Percentiles rank a stretch among this genome's conserved stretches.
phyloP scores from a whole-genome alignment of 352 stramenopile species.

The Pythium utonaiense region DNA sequence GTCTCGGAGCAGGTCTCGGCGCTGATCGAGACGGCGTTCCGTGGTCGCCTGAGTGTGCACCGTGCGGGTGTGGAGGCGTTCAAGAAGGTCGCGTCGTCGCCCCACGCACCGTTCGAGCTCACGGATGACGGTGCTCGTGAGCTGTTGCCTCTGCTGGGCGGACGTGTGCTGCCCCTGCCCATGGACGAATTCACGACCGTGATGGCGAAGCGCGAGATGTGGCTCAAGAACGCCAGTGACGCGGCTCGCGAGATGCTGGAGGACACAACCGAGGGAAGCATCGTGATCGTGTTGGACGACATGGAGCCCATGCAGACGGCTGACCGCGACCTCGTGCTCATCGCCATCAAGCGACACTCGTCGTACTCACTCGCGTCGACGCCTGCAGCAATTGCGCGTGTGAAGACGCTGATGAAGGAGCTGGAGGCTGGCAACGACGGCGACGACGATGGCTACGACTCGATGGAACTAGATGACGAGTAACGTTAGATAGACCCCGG shows the following conservation, averaged over 20 bases:
- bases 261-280: slow-evolving; percentile 53
- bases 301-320: slow-evolving; percentile 76
- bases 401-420: slow-evolving; percentile 74
- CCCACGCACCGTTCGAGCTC: slow-evolving; percentile 34
- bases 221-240: slow-evolving; percentile 71
- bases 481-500: neutral
- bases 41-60: slow-evolving; percentile 54
- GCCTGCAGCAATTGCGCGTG: slow-evolving; percentile 50
- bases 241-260: slow-evolving; percentile 41
- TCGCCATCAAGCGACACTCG: slow-evolving; percentile 64
- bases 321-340: slow-evolving; percentile 65
- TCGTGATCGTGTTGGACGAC: slow-evolving; percentile 72
- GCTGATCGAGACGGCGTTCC: slow-evolving; percentile 34
- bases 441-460: slow-evolving; percentile 76
- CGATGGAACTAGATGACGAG: slow-evolving; percentile 66
- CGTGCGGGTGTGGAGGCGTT: slow-evolving; percentile 55
- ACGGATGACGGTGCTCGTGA: slow-evolving; percentile 63
- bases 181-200: slow-evolving; percentile 66
- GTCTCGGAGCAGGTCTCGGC: slow-evolving; percentile 52
- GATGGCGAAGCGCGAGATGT: slow-evolving; percentile 64
- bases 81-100: slow-evolving; percentile 17
- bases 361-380: slow-evolving; percentile 74
- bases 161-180: slow-evolving; percentile 43
- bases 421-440: slow-evolving; percentile 51
- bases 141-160: slow-evolving; percentile 46